Base-by-base conservation (phyloP, 495 filamentous ascomycete species). In the Hypoxylon perforatum region DNA sequence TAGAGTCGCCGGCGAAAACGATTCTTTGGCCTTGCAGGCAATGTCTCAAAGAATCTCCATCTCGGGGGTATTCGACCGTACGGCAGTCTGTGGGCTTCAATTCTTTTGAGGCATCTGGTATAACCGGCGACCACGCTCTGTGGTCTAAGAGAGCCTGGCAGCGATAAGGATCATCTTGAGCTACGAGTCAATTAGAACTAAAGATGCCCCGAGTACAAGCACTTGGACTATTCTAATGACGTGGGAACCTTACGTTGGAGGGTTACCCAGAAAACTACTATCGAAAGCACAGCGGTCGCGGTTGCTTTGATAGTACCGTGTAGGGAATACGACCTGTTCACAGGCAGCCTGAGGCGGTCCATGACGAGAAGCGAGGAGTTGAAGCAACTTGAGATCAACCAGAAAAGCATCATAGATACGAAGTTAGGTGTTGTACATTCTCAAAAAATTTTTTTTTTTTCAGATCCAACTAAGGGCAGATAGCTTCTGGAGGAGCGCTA, bases 41-140 rank as follows among this genome's bases (percentile, higher is more conserved):
- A 48, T 68, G 63, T 11, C 71, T 64, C 17, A 87, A 72, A 41
- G 85, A 85, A 18, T 70, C 58, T 2, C 61, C 59, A 18, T 70
- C 58, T 1, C 61, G 57, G 23, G 77, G 75, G 75, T 88, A 89
- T 41, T 82, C 71, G 50, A 81, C 85, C 70, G 88, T 73, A 60
- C 87, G 80, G 69, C 87, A 90, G 19, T 83, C 83, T 11, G 78
- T 77, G n/a, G 85, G 80, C 62, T 89, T 85, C 87, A 87, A 89
- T 67, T 56, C 52, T 22, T 36, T 50, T 10, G 57, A 51, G 22
- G 59, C 61, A 38, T 81, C 77, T 25, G 75, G 54, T 7, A 69
- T 44, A 14, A 28, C 35, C 8, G 69, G 57, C 44, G 65, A 69
- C 87, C 87, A 89, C 54, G 75, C 47, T 23, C 87, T 86, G 36